Base-by-base conservation (phyloP, 129 eudicot genomes). In the Escallonia rubra region DNA sequence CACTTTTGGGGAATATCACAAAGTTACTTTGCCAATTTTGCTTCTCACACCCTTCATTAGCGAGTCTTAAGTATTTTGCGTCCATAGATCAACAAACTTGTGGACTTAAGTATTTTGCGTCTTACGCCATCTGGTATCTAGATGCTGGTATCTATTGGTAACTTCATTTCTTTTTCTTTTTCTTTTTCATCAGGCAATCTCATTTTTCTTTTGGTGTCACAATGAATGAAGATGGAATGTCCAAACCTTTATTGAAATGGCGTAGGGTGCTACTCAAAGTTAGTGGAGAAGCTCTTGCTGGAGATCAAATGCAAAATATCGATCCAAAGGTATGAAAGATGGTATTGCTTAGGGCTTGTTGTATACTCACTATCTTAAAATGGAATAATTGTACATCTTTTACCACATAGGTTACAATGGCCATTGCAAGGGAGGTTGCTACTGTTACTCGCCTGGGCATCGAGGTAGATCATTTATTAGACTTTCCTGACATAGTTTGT, bases 341-440 rank as follows among this genome's bases (percentile, higher is more conserved):
- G 1, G 34, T 23, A 23, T 23, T 23, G 34, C 34, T 23, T 23
- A 23, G 34, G 1, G 34, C 34, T 58, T 65, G 23, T 53, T 1
- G 1, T 64, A 49, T 2, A 8, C 11, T 64, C 10, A 41, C 41
- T 12, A 15, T 50, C 41, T n/a, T 57, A 47, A 55, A 49, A 46
- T 6, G 51, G 51, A 43, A 68, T 13, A 47, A 55, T 69, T 68
- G 65, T 57, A 72, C 49, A 48, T 60, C 46, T 38, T 71, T 67
- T 60, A 43, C 73, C 66, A 54, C 34, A 45, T 50, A 93, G 95
- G 86, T 93, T 42, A 89, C 95, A 34, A 93, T 93, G 96, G 81
- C 96, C 64, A 89, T 93, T 74, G 96, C 95, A 59, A 78, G 91
- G 83, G 99, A 93, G 86, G 99, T 93, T 79, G 99, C 99, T 59